Conservation (phyloP, 2,329 filamentous ascomycete species). For the Pyrenochaeta sp. region DNA sequence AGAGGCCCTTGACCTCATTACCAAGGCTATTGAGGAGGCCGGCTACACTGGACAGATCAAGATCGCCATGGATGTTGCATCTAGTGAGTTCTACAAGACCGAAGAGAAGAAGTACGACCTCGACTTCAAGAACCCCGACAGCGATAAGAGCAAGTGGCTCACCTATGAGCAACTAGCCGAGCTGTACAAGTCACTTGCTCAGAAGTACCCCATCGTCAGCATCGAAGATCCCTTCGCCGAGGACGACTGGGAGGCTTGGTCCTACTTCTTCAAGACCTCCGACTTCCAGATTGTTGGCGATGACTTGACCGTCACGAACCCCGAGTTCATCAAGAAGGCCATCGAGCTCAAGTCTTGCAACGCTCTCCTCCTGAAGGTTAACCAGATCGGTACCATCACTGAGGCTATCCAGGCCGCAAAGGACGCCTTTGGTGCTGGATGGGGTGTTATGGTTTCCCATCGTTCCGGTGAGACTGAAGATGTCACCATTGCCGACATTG, state of each 20-base stretch:
- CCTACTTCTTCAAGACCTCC: conserved; percentile 99
- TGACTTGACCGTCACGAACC: conserved; percentile 99
- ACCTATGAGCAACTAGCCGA: conserved; percentile 97
- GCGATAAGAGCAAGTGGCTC: conserved; percentile 96
- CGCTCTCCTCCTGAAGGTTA: conserved; percentile 97
- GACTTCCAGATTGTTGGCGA: conserved; percentile 99
- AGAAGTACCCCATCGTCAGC: conserved; percentile 98
- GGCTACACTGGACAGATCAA: conserved; percentile 96
- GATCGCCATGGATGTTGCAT: conserved; percentile 99
- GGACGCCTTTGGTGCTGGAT: conserved; percentile 91
- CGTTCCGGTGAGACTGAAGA: conserved; percentile 99
- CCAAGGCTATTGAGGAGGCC: conserved; percentile 89
- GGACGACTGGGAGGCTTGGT: conserved; percentile 99
- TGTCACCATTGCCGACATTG: conserved; percentile 98
- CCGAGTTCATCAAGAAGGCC: conserved; percentile 98
- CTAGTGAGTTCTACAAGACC: conserved; percentile 97
- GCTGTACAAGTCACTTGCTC: conserved; percentile 84
- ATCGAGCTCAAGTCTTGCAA: conserved; percentile 99
- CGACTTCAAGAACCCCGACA: conserved; percentile 99
- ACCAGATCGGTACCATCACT: conserved; percentile 99
- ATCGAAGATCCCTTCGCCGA: conserved; percentile 99
- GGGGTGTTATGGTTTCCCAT: conserved; percentile 99
- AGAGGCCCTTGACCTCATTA: conserved; percentile 97
- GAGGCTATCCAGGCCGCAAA: conserved; percentile 99
- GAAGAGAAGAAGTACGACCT: conserved; percentile 99